Base-by-base conservation (phyloP, 78 protist genomes). In the Paratrimastix pyriformis region DNA sequence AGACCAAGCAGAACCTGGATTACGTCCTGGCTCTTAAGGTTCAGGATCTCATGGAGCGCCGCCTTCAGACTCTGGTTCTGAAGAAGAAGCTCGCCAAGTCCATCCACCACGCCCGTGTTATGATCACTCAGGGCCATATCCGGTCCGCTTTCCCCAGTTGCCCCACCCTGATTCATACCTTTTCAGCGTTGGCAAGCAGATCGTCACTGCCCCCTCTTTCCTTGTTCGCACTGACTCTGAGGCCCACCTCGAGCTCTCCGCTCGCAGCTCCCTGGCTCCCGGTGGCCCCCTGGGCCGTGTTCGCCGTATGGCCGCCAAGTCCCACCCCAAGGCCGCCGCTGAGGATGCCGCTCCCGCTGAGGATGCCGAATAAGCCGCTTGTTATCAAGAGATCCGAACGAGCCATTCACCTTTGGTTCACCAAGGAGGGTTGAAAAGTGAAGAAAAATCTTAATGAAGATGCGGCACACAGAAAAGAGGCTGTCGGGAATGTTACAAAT, bases 51-150 rank as follows among this genome's bases (percentile, higher is more conserved):
- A 80, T 97, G 66, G 93, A 92, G 78, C 88, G 99, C 44, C 93
- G 99, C 30, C 98, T 97, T 78, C 99, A 97, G 89, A 95, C 99
- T 38, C 74, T 87, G 38, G 96, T 95, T 59, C 81, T 86, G 93
- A 88, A 90, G 85, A 64, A 62, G 6, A 91, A 90, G 46, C 85
- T 93, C 13, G 99, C 99, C 85, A 88, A 89, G 76, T 90, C 97
- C 46, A 86, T 97, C 87, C 99, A 97, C 87, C 98, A 97, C 84
- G 98, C 99, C 54, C 98, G 99, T 69, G 94, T 91, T 60, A 84
- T 95, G 43, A 95, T 97, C 91, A 80, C 82, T 59, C 98, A 96
- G 86, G 83, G 98, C 55, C 99, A 96, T 96, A 93, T 95, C 83
- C 89, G 93, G 84, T 78, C 58, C 45, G 75, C 66, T 58, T 32